Percentiles rank a stretch among this genome's conserved stretches.
Evolutionary conservation across 176 grass and related monocot genomes (phyloP).

Genomic region (Aechmea fasciata): DNA sequence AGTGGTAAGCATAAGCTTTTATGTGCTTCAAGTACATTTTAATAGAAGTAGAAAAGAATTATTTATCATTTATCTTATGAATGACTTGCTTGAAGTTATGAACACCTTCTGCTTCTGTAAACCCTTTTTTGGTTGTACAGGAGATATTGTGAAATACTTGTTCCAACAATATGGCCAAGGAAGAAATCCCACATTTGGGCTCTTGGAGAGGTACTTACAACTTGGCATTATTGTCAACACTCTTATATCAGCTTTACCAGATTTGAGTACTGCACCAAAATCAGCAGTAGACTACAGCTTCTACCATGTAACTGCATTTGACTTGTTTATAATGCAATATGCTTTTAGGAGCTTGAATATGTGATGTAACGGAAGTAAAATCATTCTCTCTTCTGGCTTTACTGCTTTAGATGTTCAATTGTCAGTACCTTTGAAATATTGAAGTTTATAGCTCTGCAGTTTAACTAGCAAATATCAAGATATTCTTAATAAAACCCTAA

Average conservation of each 20-base stretch:
- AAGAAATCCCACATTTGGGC: constrained; percentile 58
- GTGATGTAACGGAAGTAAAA: no score
- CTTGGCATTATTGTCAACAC: constrained; percentile 11
- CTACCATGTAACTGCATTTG: no score
- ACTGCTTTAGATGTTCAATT: background rate
- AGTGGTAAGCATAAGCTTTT: constrained; percentile 47
- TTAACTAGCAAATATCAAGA: background rate
- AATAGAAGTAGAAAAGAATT: background rate
- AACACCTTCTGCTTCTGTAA: background rate
- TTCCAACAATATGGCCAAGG: constrained; percentile 75
- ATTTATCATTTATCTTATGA: background rate
- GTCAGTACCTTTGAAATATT: no score
- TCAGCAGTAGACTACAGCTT: background rate
- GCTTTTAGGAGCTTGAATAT: no score
- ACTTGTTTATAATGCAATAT: no score
- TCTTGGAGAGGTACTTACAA: constrained; percentile 65
- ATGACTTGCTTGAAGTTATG: no score
- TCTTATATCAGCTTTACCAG: background rate
- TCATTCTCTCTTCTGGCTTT: background rate
- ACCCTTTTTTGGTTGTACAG: constrained; percentile 27
- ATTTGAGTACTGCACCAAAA: background rate
- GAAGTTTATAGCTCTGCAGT: background rate
- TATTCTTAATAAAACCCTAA: background rate
- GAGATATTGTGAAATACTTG: constrained; percentile 88
- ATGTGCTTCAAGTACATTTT: background rate